Evolutionary conservation across 2,329 filamentous ascomycete species (phyloP), one percentile per base, ranked within the genome.

Genomic region (Microcera coccophila): DNA sequence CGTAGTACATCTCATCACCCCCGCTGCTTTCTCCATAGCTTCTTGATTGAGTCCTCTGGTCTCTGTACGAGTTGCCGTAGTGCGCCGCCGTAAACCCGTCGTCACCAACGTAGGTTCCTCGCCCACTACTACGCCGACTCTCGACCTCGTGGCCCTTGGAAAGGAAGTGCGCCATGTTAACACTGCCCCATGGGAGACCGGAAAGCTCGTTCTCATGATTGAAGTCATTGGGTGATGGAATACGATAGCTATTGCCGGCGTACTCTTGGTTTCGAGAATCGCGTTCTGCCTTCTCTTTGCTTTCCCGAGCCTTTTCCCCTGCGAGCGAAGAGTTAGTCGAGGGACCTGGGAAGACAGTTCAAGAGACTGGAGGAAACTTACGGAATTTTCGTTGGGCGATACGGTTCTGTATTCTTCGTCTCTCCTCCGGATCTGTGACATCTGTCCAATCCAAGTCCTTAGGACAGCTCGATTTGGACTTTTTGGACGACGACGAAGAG

Each of bases 301-400:
- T 78, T 43, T 85, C 81, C 56, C 79, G 79, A 1, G 75, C 73
- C 57, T 87, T 88, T 52, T 86, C 84, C 55, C 85, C 85, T 88
- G 48, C 11, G 15, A 5, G 11, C 1, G 10, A 4, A 5, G 18
- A 11, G 42, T 57, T 36, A 59, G 46, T 15, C 20, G 3, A 5
- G n/a, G 17, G 16, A 3, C 16, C 18, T 19, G 15, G 11, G 16
- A 9, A 16, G 18, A 35, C 16, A 20, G 5, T 4, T 10, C 14
- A 17, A 15, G 18, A 18, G 11, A 9, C 20, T 11, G 3, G 2
- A 17, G n/a, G 4, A 17, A 16, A 3, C 82, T 58, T 74, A 89
- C 85, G 76, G 54, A 87, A 89, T 56, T 87, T 87, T 52, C 85
- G 75, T 58, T 89, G 85, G 2, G 85, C 85, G 47, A 88, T 77